phyloP scores from a whole-genome alignment of 2,329 filamentous ascomycete genomes.

The Clonostachys rhizophaga region DNA sequence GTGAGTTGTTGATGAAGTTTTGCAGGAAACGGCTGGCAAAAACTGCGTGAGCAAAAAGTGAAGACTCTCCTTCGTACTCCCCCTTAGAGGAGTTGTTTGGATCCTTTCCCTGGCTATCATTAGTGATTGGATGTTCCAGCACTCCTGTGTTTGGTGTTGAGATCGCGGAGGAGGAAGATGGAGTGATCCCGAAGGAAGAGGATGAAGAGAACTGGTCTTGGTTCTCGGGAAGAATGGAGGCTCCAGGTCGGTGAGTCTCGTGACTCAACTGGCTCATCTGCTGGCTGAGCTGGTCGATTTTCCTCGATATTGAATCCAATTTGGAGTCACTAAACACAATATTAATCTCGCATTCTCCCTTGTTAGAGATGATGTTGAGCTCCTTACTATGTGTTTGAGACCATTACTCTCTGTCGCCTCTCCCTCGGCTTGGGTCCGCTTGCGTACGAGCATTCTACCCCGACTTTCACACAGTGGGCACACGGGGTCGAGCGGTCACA shows the following conservation, averaged over 20 bases:
- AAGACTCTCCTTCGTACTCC: slow-evolving; percentile 11
- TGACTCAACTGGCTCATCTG: slow-evolving; percentile 4
- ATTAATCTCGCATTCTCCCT: background rate
- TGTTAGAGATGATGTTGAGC: background rate
- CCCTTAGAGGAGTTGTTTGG: slow-evolving; percentile 1
- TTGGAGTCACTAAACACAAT: slow-evolving; percentile 5
- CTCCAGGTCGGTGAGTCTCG: background rate
- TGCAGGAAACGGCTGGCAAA: slow-evolving; percentile 13
- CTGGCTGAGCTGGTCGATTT: slow-evolving; percentile 7
- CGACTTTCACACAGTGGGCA: slow-evolving; percentile 5
- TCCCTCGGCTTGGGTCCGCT: slow-evolving; percentile 5
- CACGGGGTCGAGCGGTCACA: slow-evolving; percentile 8
- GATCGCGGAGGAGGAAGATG: slow-evolving; percentile 1
- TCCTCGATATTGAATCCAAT: slow-evolving; percentile 7
- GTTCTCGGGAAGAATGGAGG: background rate
- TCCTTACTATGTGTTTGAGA: slow-evolving; percentile 10
- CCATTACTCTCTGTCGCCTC: slow-evolving; percentile 7
- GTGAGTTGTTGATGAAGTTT: slow-evolving; percentile 9
- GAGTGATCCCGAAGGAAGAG: slow-evolving; percentile 3
- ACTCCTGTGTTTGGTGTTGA: background rate
- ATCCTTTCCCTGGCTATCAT: background rate
- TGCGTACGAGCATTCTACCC: slow-evolving; percentile 4
- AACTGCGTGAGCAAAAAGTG: slow-evolving; percentile 10
- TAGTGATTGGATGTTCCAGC: background rate
- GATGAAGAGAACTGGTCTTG: background rate